These are phyloP conservation scores for Bothriochloa decipiens DNA, from an alignment of 176 grass and related monocot species.

Conservation along the genomic window DNA sequence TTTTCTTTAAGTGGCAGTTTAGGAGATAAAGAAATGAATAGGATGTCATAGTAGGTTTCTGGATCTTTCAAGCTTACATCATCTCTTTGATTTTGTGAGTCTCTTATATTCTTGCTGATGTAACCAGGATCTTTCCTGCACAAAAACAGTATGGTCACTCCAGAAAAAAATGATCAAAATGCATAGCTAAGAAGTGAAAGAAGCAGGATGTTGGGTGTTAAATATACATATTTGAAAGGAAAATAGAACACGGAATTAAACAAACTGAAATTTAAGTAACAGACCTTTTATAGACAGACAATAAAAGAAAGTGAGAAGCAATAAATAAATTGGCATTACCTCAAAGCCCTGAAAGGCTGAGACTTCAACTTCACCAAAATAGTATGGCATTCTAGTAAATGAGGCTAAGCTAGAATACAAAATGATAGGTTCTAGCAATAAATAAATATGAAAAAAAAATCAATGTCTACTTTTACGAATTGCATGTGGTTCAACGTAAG, in stretches of 20 bases:
- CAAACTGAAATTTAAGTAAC: neutral
- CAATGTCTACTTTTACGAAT: neutral
- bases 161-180: constrained; percentile 20
- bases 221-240: constrained; percentile 19
- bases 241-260: neutral
- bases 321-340: constrained; percentile 1
- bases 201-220: neutral
- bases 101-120: constrained; percentile 76
- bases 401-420: constrained; percentile 8
- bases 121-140: constrained; percentile 97
- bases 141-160: constrained; percentile 32
- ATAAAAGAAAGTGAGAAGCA: neutral
- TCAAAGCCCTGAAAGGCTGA: neutral
- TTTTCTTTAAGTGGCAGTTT: constrained; percentile 2
- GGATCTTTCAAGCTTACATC: constrained; percentile 71
- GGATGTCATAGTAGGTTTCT: constrained; percentile 12
- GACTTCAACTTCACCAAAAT: constrained; percentile 1
- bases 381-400: constrained; percentile 1
- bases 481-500: neutral
- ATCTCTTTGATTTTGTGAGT: constrained; percentile 74
- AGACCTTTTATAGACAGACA: neutral
- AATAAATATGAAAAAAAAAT: neutral
- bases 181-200: constrained; percentile 7
- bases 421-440: neutral
- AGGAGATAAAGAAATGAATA: constrained; percentile 17